Conservation (phyloP, 2,329 filamentous ascomycete species). For the Cyphellophora europaea region DNA sequence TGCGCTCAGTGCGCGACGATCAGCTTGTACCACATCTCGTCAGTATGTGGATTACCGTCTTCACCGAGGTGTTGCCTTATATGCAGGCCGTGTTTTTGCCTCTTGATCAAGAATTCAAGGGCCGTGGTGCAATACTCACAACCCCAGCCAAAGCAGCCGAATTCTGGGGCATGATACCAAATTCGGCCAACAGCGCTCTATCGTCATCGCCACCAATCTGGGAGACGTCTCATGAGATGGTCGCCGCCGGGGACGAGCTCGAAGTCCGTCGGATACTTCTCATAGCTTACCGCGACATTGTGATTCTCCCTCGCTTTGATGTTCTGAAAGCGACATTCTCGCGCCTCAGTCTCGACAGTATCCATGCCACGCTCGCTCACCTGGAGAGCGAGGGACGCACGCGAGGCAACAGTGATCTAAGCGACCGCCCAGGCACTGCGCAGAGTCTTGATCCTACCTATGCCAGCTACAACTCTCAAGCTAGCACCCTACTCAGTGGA, state of each 20-base stretch:
- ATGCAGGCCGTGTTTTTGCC: slow-evolving; percentile 93
- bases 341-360: slow-evolving; percentile 73
- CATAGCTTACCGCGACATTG: slow-evolving; percentile 75
- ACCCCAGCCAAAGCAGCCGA: slow-evolving; percentile 65
- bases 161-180: slow-evolving; percentile 73
- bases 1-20: slow-evolving; percentile 72
- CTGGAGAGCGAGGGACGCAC: slow-evolving; percentile 24
- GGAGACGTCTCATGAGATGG: slow-evolving; percentile 16
- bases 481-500: slow-evolving; percentile 68
- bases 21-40: slow-evolving; percentile 82
- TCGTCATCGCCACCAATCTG: slow-evolving; percentile 21
- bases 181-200: slow-evolving; percentile 26
- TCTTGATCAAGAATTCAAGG: slow-evolving; percentile 85
- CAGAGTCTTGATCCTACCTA: slow-evolving; percentile 59
- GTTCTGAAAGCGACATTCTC: slow-evolving; percentile 84
- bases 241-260: slow-evolving; percentile 50
- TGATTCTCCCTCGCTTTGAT: slow-evolving; percentile 84
- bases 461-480: slow-evolving; percentile 71
- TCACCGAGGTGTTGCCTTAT: slow-evolving; percentile 82
- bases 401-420: slow-evolving; percentile 23
- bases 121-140: slow-evolving; percentile 68
- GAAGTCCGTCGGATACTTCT: slow-evolving; percentile 86
- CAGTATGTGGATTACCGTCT: slow-evolving; percentile 89
- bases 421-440: slow-evolving; percentile 61
- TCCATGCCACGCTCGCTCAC: slow-evolving; percentile 42